phyloP scores from a whole-genome alignment of 164 flowering plant species.

The Kingdonia uniflora region DNA sequence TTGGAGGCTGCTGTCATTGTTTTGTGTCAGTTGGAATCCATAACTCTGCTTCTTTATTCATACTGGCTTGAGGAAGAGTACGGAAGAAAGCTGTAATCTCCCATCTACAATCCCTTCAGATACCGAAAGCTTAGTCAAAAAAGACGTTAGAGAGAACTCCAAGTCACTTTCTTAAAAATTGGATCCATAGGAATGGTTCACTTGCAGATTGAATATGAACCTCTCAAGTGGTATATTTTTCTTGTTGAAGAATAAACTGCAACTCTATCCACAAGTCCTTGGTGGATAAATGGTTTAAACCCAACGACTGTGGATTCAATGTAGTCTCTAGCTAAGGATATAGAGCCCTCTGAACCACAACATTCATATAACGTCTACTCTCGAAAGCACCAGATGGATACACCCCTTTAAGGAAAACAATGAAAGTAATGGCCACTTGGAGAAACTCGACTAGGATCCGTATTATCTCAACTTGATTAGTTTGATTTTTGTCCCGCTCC shows the following conservation, averaged over 20 bases:
- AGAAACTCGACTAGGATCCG: constrained; percentile 62
- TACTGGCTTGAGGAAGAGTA: constrained; percentile 37
- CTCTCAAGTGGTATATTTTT: constrained; percentile 56
- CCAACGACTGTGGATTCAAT: constrained; percentile 56
- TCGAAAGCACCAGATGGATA: constrained; percentile 92
- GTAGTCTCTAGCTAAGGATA: constrained; percentile 76
- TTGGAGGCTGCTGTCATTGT: constrained; percentile 81
- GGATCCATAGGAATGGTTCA: constrained; percentile 36
- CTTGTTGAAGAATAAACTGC: constrained; percentile 53
- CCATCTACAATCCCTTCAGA: constrained; percentile 83
- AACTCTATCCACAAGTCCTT: constrained; percentile 82
- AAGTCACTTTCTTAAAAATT: constrained; percentile 45
- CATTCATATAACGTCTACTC: constrained; percentile 74
- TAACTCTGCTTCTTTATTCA: constrained; percentile 44
- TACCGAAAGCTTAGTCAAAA: constrained; percentile 67
- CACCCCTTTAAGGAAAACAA: constrained; percentile 74
- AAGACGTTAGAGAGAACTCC: constrained; percentile 66
- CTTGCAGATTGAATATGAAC: constrained; percentile 60
- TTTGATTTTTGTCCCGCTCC: too few species aligned
- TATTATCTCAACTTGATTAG: constrained; percentile 17
- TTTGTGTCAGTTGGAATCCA: constrained; percentile 84
- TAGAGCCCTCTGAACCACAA: constrained; percentile 69
- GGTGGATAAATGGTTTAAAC: constrained; percentile 50
- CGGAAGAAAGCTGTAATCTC: constrained; percentile 73
- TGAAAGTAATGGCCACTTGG: constrained; percentile 73